Conservation (phyloP, 768 basidiomycete genomes). For the Suillus subalutaceus region DNA sequence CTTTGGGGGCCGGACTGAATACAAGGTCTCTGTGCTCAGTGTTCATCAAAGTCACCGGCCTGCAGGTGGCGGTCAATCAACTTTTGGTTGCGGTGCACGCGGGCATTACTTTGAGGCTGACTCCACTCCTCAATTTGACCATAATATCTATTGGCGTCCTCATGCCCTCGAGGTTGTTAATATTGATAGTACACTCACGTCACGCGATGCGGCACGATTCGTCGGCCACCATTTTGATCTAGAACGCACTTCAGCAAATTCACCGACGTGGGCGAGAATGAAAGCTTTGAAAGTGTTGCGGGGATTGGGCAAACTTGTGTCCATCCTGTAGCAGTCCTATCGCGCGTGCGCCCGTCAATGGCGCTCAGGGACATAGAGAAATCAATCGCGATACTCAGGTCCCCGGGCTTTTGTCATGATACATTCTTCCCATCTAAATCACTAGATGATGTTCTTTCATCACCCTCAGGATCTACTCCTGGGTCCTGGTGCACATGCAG, state of each 20-base stretch:
- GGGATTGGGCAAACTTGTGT: slow-evolving; percentile 46
- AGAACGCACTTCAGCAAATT: slow-evolving; percentile 23
- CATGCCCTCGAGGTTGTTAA: slow-evolving; percentile 62
- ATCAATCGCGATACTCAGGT: neutral
- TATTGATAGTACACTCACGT: slow-evolving; percentile 59
- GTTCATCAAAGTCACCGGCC: neutral
- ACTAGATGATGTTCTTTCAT: neutral
- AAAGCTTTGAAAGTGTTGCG: slow-evolving; percentile 56
- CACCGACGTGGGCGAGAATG: slow-evolving; percentile 20
- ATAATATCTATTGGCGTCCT: slow-evolving; percentile 58
- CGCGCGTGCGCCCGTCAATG: slow-evolving; percentile 2
- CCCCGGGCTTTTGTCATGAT: neutral
- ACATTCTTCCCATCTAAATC: neutral
- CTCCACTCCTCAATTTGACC: slow-evolving; percentile 55
- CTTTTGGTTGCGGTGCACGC: neutral
- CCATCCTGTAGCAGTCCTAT: slow-evolving; percentile 10
- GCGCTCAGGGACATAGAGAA: neutral
- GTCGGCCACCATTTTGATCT: slow-evolving; percentile 68
- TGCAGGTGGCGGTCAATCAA: neutral
- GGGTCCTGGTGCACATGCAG: neutral
- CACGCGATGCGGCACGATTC: slow-evolving; percentile 41
- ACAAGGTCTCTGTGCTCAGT: neutral
- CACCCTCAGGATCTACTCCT: neutral
- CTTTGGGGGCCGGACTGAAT: neutral
- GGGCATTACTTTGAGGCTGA: slow-evolving; percentile 48